Conservation (phyloP, 495 filamentous ascomycete species). For the Echria macrotheca region DNA sequence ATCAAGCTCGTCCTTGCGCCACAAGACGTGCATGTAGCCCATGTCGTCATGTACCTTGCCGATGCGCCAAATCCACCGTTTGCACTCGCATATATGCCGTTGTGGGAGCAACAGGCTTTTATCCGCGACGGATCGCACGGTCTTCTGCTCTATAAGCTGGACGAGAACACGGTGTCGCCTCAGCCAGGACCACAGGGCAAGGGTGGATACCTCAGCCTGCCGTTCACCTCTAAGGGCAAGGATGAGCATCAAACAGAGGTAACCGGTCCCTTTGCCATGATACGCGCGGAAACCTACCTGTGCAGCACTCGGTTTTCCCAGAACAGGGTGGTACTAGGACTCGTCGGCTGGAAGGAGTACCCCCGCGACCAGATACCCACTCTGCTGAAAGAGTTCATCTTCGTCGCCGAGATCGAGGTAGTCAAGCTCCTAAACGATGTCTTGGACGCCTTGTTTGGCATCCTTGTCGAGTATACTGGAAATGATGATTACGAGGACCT, state of each 20-base stretch:
- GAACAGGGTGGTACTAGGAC: slow-evolving; percentile 76
- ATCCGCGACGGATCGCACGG: slow-evolving; percentile 79
- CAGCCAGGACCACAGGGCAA: slow-evolving; percentile 51
- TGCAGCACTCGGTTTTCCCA: slow-evolving; percentile 96
- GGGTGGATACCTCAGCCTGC: slow-evolving; percentile 78
- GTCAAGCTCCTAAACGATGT: slow-evolving; percentile 89
- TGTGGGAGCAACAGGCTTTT: slow-evolving; percentile 92
- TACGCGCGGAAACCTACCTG: slow-evolving; percentile 80
- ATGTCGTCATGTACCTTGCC: slow-evolving; percentile 83
- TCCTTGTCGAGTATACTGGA: slow-evolving; percentile 80
- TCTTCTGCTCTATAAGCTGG: slow-evolving; percentile 79
- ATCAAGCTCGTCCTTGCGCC: slow-evolving; percentile 75
- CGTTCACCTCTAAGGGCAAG: slow-evolving; percentile 65
- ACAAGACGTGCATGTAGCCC: slow-evolving; percentile 73
- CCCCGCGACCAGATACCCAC: slow-evolving; percentile 61
- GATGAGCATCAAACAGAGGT: slow-evolving; percentile 65
- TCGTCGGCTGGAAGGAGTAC: slow-evolving; percentile 81
- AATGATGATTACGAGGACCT: slow-evolving; percentile 90
- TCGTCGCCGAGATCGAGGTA: slow-evolving; percentile 95
- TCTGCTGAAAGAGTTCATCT: slow-evolving; percentile 75
- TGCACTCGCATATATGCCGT: slow-evolving; percentile 84
- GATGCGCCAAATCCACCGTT: slow-evolving; percentile 82
- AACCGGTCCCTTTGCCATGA: slow-evolving; percentile 65
- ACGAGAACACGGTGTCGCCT: slow-evolving; percentile 66
- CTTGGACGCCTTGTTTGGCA: slow-evolving; percentile 86